Base-by-base conservation (phyloP, 208 protist genomes). In the Leishmania gerbilli region DNA sequence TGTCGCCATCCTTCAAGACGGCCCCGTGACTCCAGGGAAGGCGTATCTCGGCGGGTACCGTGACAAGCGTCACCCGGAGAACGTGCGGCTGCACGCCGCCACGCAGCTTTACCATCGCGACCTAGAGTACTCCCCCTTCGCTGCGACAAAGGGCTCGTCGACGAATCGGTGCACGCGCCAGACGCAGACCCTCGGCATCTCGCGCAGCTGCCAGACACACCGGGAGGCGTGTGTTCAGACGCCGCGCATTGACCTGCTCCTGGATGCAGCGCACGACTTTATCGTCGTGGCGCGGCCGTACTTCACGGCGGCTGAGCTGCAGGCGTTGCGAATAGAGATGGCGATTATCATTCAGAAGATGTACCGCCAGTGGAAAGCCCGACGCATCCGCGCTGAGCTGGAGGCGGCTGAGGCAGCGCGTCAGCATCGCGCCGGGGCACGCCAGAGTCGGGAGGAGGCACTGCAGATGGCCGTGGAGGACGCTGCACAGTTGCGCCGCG, bases 181-280 rank as follows among this genome's bases (percentile, higher is more conserved):
- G 78, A 99, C 98, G 55, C 98, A 99, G 87, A 99, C 98, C 24
- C 89, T 89, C 53, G 91, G 97, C 40, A 82, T 97, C 37, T 93
- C 95, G 53, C 92, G 96, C 67, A 95, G 93, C 72, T 91, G 88
- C 78, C 98, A 99, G 81, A 98, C 97, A 3, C 79, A 85, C 53
- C 93, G 98, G 27, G 98, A 99, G 86, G 87, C 82, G 68, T 95
- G 93, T 45, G 98, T 94, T 77, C 98, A 99, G 90, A 99, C 98
- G 87, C 86, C 90, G 6, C 77, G 91, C 24, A 75, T 85, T 2
- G 92, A 95, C 55, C 72, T 98, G 53, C 77, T 88, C 24, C 82
- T 98, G 7, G 90, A 97, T 82, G 85, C 77, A 8, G 83, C 75
- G 27, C 83, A 90, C 71, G 94, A 98, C 86, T 83, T 90, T 51